Base-by-base conservation (phyloP, 1,139 yeast species). In the Pichia cactophila region DNA sequence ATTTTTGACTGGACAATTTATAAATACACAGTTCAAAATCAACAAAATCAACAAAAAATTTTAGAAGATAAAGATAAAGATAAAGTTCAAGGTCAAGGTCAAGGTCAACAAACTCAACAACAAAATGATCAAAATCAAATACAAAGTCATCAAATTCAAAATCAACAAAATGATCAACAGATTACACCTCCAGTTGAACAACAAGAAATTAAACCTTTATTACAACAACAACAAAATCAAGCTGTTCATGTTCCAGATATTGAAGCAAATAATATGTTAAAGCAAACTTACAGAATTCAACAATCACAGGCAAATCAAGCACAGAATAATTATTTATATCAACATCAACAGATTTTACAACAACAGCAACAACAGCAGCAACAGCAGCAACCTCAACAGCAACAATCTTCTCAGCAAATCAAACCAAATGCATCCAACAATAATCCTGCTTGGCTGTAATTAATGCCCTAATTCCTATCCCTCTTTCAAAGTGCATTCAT, bases 1-100 rank as follows among this genome's bases (percentile, higher is more conserved):
- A 83, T 92, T 26, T 92, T 89, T 69, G 98, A 92, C 69, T 92
- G 98, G 98, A 90, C 97, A 35, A 80, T 90, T 63, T 84, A 86
- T 71, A 83, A 87, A 71, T 83, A 83, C 70, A 81, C 78, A 57
- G 74, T 75, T 58, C 82, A 77, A 58, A 79, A 83, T 70, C 80
- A 83, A 68, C 74, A 81, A 58, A 63, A 72, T 61, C 78, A 74
- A 53, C 59, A 53, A 44, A 46, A 46, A 26, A 46, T 35, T 16
- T 38, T 44, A 28, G 48, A 47, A 31, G 48, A 44, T 26, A 46
- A 44, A 10, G 29, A 17, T 31, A 44, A 37, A 10, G 29, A 17
- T 31, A 44, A 37, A 20, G 49, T 43, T 37, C 53, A 44, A 35
- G 41, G 43, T 42, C 53, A 52, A 48, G 53, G 47, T 45, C 54